phyloP scores from a whole-genome alignment of 2,329 filamentous ascomycete species.

The Colletotrichum liriopes region DNA sequence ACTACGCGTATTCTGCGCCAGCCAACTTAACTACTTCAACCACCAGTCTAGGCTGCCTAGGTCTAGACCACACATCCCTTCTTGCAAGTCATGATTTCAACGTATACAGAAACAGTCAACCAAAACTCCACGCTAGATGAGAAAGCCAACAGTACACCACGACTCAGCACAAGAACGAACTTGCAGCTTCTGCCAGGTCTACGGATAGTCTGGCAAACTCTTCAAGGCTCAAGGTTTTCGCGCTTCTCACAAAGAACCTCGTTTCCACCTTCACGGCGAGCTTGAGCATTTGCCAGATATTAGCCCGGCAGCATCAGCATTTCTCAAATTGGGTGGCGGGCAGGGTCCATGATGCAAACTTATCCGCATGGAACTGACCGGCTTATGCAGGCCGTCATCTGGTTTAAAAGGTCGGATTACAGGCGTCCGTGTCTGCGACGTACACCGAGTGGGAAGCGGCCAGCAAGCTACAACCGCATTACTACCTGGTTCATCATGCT shows the following conservation, averaged over 20 bases:
- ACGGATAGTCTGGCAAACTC: not conserved
- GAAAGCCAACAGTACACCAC: not conserved
- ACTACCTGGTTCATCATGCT: not conserved
- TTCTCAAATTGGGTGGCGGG: not conserved
- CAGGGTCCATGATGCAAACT: not conserved
- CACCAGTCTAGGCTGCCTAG: not conserved
- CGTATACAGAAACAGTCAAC: not conserved
- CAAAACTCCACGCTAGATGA: not conserved
- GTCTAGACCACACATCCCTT: not conserved
- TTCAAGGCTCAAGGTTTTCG: not conserved
- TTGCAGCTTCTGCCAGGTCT: not conserved
- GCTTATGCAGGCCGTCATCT: not conserved
- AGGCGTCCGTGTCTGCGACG: not conserved
- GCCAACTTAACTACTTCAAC: rapidly evolving
- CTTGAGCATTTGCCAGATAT: not conserved
- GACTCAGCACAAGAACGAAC: not conserved
- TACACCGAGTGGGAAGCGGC: not conserved
- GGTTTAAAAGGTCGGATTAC: not conserved
- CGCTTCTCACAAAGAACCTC: not conserved
- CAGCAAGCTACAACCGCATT: not conserved
- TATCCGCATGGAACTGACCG: not conserved
- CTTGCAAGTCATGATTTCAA: not conserved
- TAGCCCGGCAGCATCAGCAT: not conserved
- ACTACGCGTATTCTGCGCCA: not conserved
- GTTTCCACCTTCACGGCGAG: not conserved